Evolutionary conservation across 345 rosid genomes (phyloP), one percentile per base, ranked within the genome.

Genomic region (Ailanthus altissimus): DNA sequence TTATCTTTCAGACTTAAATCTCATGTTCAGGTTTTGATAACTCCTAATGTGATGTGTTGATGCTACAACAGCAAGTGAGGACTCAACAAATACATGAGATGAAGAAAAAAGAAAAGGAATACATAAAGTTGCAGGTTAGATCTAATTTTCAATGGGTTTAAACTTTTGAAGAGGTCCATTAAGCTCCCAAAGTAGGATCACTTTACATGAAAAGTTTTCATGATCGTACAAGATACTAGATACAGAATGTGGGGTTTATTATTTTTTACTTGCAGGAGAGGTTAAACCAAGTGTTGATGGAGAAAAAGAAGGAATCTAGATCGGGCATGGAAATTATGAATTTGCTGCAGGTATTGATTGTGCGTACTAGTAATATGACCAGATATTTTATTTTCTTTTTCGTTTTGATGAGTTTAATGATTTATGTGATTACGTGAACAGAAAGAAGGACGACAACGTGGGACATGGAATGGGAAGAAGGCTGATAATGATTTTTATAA

Each of bases 291-390:
- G 99, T 96, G 46, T 82, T 96, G 86, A 93, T 92, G 97, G 99
- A 96, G 89, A 96, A 96, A 81, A 96, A 92, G 91, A 96, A 93
- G 86, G 99, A 96, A 91, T 88, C 98, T 4, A 90, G 85, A 82
- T 93, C 99, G 26, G 98, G 99, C 79, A 96, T 96, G 97, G 98
- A 96, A 82, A 93, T 96, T 74, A 96, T 96, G 98, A 96, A 93
- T 86, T 82, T 96, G 80, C 92, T 96, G 82, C 98, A 96, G 98
- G 98, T 93, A 82, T 70, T 73, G 72, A 8, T 67, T 72, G 11
- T 28, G 25, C 50, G 23, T 26, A 26, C 50, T n/a, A 76, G 5
- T 66, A 38, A 62, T 66, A 50, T 43, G 32, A n/a, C 23, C 50
- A 56, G 71, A 43, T 28, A 74, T 18, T 66, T 51, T 47, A 42